Base-by-base conservation (phyloP, 1,139 yeast species). In the Hemisphaericaspora lyxosophila region DNA sequence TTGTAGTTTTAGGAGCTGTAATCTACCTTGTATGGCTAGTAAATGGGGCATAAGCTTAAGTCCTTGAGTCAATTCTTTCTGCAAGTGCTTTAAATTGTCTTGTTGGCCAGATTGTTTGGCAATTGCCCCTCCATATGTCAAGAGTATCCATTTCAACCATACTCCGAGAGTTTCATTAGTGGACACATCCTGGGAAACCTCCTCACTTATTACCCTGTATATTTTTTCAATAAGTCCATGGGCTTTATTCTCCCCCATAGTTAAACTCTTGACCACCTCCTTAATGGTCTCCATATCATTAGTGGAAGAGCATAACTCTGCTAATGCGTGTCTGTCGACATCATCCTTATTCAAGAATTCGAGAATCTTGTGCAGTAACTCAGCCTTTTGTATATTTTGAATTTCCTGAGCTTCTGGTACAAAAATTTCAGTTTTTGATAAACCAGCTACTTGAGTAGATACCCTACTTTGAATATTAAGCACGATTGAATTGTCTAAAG, bases 81-180 rank as follows among this genome's bases (percentile, higher is more conserved):
- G 63, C 40, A 77, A 57, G 4, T 53, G 44, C 39, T 57, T 62
- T 42, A 70, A 54, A 42, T 59, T 51, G 1, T 52, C 62, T n/a
- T 56, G 47, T 28, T 62, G 62, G 7, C 59, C 65, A 3, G 55
- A 36, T 31, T 62, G 62, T 37, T 58, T 58, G 12, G 70, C 59
- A 17, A 75, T 53, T 25, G 62, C 50, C 1, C 69, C 67, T 11
- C 80, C 80, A 43, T 73, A 70, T 9, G 64, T 51, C 22, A 76
- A 54, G 28, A 77, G 56, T 8, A 75, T 42, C 74, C 76, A 73
- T 51, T 73, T 73, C 42, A 78, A 59, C 82, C 82, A 78, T 12
- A 69, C 39, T 4, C 70, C 61, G 27, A 67, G 52, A 4, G 59
- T 49, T 5, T 59, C 45, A 27, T 59, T 59, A 26, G 58, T 57